Base-by-base conservation (phyloP, 495 filamentous ascomycete species). In the Zalerion maritima region DNA sequence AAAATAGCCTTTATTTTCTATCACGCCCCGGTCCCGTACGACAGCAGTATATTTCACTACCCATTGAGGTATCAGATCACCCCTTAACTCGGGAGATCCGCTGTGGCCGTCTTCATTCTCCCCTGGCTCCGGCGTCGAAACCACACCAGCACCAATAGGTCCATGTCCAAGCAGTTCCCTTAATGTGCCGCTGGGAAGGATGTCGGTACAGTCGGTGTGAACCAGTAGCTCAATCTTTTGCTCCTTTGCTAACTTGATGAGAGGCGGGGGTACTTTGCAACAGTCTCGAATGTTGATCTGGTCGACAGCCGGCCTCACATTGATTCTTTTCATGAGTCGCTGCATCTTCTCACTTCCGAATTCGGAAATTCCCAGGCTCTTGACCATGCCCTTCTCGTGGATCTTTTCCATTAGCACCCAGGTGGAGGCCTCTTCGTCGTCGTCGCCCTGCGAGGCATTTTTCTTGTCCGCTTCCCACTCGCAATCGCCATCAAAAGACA, bases 1-100 rank as follows among this genome's bases (percentile, higher is more conserved):
- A 60, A 93, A 92, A 53, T 92, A 94, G 9, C 89, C 89, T 60
- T 96, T 96, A 46, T 89, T 93, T 66, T 99, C 89, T 29, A 99
- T 83, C 3, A 96, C 89, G 0, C 89, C 91, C n/a, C 89, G 64
- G 49, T 94, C 75, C 49, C 79, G 81, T 17, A 94, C 82, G n/a
- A 96, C 84, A 4, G 91, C 91, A 13, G 91, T 96, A 52, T 99
- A 99, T 49, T 96, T 96, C 33, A 86, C 76, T 18, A 94, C 89
- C 87, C 87, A 99, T 39, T 83, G 73, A 9, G 89, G 85, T 38
- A 69, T 62, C 25, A 97, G 60, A 29, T 92, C 73, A 8, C 82
- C 81, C 38, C 68, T 69, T 30, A 89, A 57, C n/a, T n/a, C n/a
- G n/a, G n/a, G n/a, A n/a, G n/a, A n/a, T 2, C 68, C 71, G 0